Base-by-base conservation (phyloP, 768 basidiomycete genomes). In the Melanogaster broomeanus region DNA sequence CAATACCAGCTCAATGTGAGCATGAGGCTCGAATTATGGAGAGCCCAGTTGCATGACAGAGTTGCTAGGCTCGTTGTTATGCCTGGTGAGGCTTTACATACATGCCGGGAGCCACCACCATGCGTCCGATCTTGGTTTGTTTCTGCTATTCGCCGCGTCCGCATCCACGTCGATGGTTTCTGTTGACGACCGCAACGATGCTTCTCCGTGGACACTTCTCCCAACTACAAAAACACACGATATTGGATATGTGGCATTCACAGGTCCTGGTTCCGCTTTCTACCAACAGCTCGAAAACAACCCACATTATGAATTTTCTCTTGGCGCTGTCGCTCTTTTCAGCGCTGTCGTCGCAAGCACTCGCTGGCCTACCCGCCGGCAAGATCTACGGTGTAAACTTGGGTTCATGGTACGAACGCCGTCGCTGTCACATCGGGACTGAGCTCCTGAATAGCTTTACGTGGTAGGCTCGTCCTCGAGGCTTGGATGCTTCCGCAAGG, bases 401-500 rank as follows among this genome's bases (percentile, higher is more conserved):
- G 28, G 85, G 87, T 13, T 82, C 82, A 48, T 87, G 84, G 83
- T 80, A 53, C 19, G 74, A 58, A 5, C 50, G n/a, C 37, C 45
- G 24, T 44, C 25, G 3, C 9, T 6, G 13, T 18, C 4, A n/a
- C 22, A 13, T 46, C 10, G 9, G 4, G 22, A 25, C 21, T 11
- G 28, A 13, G 13, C 31, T 28, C 30, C 54, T 33, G 42, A 54
- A 55, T 34, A 42, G 22, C 38, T 42, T 19, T 42, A 42, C 37
- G 55, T 7, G 44, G n/a, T 49, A 90, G 89, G 89, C 75, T 91
- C 44, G 67, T 91, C 0, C 65, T 89, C 6, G 89, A 91, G 60
- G 59, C 87, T n/a, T 91, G 89, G 89, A 91, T 91, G 88, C 74
- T 89, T 37, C 88, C 87, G 9, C 70, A 75, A 65, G 85, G 84